These are phyloP conservation scores for Cercospora zeae-maydis DNA, from an alignment of 2,329 filamentous ascomycete genomes.

Conservation along the genomic window DNA sequence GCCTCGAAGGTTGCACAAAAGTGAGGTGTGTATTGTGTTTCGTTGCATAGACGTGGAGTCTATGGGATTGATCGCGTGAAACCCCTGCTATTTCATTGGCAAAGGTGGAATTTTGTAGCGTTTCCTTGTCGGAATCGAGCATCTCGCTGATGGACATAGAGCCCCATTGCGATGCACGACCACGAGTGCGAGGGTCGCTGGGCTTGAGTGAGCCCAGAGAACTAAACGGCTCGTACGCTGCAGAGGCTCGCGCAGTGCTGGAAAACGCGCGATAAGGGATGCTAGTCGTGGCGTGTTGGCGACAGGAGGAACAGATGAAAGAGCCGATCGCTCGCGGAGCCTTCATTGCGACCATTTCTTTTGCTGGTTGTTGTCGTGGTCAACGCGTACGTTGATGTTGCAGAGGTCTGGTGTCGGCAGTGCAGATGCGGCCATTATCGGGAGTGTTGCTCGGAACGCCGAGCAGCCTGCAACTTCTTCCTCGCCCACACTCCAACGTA, in stretches of 20 bases:
- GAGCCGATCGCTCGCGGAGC: slow-evolving; percentile 31
- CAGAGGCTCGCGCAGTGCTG: slow-evolving; percentile 25
- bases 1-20: slow-evolving; percentile 64
- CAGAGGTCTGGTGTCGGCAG: not conserved
- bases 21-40: slow-evolving; percentile 97
- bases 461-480: slow-evolving; percentile 3
- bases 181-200: slow-evolving; percentile 5
- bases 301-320: slow-evolving; percentile 40
- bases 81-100: slow-evolving; percentile 22
- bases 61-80: slow-evolving; percentile 55
- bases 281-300: slow-evolving; percentile 29
- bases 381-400: not conserved
- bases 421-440: slow-evolving; percentile 1
- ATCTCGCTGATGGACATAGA: slow-evolving; percentile 7
- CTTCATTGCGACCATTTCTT: slow-evolving; percentile 23
- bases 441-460: not conserved
- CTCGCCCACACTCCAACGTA: not conserved
- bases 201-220: slow-evolving; percentile 3
- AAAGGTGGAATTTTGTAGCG: slow-evolving; percentile 12
- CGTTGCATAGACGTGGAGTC: slow-evolving; percentile 79
- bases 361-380: not conserved
- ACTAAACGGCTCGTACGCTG: slow-evolving; percentile 10
- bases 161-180: slow-evolving; percentile 3
- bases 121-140: slow-evolving; percentile 11
- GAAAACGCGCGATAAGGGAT: slow-evolving; percentile 36